phyloP scores from a whole-genome alignment of 495 filamentous ascomycete genomes.

The Hypoxylon lenormandii region DNA sequence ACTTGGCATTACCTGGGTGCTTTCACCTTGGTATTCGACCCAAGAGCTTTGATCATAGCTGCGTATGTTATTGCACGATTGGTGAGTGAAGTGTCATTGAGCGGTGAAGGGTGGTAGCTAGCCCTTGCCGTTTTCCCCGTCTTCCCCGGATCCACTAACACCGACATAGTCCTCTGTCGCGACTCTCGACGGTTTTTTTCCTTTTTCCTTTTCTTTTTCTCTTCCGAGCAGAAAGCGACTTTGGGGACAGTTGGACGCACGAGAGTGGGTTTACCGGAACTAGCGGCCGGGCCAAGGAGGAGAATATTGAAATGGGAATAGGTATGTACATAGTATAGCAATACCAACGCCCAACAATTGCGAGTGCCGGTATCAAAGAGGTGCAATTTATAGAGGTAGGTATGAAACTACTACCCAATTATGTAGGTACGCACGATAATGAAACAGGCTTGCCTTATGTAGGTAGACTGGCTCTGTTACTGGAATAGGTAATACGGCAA shows the following conservation, averaged over 20 bases:
- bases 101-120: conserved; percentile 41
- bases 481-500: conserved; percentile 16
- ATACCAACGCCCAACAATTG: conserved; percentile 29
- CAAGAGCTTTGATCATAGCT: conserved; percentile 18
- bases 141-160: conserved; percentile 45
- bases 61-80: conserved; percentile 25
- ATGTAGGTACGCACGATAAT: conserved; percentile 37
- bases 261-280: conserved; percentile 36
- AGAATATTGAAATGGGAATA: conserved; percentile 12
- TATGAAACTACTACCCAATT: conserved; percentile 30
- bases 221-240: conserved; percentile 12
- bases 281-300: conserved; percentile 25
- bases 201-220: neutral
- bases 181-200: conserved; percentile 10
- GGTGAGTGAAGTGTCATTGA: conserved; percentile 33
- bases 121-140: conserved; percentile 33
- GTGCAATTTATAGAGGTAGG: conserved; percentile 7
- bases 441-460: conserved; percentile 19
- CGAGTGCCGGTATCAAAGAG: conserved; percentile 27
- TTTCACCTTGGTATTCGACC: conserved; percentile 43
- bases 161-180: conserved; percentile 24
- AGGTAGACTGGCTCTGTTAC: conserved; percentile 19
- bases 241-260: conserved; percentile 22
- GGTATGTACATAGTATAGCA: conserved; percentile 21
- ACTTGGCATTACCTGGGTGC: conserved; percentile 29